Base-by-base conservation (phyloP, 73 alveolate genomes). In the Paramecium pentaurelia region DNA sequence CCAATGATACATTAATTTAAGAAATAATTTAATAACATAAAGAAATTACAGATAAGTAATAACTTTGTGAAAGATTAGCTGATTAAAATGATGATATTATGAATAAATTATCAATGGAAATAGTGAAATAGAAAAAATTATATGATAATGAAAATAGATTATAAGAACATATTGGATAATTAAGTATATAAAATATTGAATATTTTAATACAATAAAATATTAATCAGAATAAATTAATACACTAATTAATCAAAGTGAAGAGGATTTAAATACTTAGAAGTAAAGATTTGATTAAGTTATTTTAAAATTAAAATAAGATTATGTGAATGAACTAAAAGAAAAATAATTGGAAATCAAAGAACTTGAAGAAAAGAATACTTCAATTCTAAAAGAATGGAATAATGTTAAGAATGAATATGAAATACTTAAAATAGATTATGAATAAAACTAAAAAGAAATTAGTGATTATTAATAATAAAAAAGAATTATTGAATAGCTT, bases 381-480 rank as follows among this genome's bases (percentile, higher is more conserved):
- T 22, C 6, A 27, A 28, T 14, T 8, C 11, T n/a, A 16, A 80
- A 45, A 32, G 47, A 42, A 18, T 27, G 45, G 18, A 42, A 80
- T 32, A 64, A 80, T 40, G 6, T 44, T 20, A 42, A 49, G 38
- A 49, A 80, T 9, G 71, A 45, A 45, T 32, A 47, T 80, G 44
- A 22, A 44, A 25, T 40, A 45, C 58, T 80, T 18, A 18, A 80
- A 27, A 10, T 36, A 45, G 77, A 80, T 22, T 22, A 22, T 27
- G 44, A 45, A 45, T 8, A 45, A 6, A 42, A 8, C 4, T 45
- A 47, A 18, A 25, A 80, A 80, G 91, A 80, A 20, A 42, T 80
- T 10, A 22, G 58, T 49, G 91, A 80, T 80, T 80, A 80, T 80
- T 9, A 25, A 80, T 44, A 80, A 45, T 36, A 80, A 32, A 80